These are phyloP conservation scores for Ceratocystis albifundus DNA, from an alignment of 2,329 filamentous ascomycete species.

Conservation along the genomic window DNA sequence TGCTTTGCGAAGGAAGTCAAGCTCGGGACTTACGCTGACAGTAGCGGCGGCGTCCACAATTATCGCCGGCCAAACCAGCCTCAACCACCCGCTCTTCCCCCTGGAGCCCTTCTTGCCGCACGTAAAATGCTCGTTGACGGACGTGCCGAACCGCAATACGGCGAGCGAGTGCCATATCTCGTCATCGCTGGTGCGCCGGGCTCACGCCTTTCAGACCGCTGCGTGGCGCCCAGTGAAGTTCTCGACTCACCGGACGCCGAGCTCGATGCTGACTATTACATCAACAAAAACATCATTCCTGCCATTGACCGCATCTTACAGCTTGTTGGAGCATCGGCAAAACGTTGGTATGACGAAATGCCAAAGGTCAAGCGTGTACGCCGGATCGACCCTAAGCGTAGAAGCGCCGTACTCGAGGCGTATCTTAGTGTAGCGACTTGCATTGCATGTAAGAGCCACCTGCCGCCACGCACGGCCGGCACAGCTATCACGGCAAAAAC, in stretches of 20 bases:
- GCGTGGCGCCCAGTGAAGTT: conserved; percentile 74
- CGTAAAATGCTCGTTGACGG: conserved; percentile 78
- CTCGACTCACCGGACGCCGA: conserved; percentile 64
- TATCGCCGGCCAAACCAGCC: not conserved
- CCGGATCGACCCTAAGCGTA: conserved; percentile 25
- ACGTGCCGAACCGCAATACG: conserved; percentile 81
- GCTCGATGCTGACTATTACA: conserved; percentile 93
- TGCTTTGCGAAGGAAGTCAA: conserved; percentile 90
- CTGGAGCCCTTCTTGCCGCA: conserved; percentile 79
- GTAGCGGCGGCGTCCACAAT: conserved; percentile 32
- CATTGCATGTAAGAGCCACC: conserved; percentile 50
- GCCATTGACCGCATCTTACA: conserved; percentile 95
- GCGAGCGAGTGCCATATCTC: conserved; percentile 89
- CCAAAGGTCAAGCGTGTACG: conserved; percentile 71
- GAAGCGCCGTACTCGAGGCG: conserved; percentile 61
- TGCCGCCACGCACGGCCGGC: not conserved
- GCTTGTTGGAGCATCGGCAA: conserved; percentile 81
- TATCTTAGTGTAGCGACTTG: conserved; percentile 79
- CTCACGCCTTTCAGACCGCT: conserved; percentile 74
- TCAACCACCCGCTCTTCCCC: conserved; percentile 47
- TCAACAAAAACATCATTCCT: conserved; percentile 87
- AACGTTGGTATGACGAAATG: conserved; percentile 93
- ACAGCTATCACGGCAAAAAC: not conserved
- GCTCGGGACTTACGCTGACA: conserved; percentile 59
- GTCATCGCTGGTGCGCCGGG: conserved; percentile 82